phyloP scores from a whole-genome alignment of 1,139 yeast genomes.

The Neolecta irregularis region DNA sequence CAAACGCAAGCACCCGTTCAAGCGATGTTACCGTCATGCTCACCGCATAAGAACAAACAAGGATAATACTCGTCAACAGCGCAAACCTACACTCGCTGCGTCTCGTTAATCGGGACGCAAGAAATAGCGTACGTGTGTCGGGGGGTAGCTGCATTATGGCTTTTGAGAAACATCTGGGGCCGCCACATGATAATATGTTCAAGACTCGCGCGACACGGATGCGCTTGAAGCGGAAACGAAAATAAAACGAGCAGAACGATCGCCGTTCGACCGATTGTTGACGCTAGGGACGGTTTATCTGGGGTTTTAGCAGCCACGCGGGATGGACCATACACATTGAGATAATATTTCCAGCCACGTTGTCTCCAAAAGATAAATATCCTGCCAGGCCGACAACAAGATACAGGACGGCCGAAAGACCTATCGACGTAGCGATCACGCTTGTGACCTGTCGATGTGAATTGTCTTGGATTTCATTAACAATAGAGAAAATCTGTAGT shows the following conservation, averaged over 20 bases:
- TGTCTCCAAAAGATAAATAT: constrained; percentile 69
- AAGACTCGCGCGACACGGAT: constrained; percentile 76
- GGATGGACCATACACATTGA: constrained; percentile 28
- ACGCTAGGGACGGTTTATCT: constrained; percentile 30
- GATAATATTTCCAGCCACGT: constrained; percentile 67
- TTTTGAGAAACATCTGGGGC: not conserved
- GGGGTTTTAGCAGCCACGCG: constrained; percentile 18
- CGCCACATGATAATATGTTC: constrained; percentile 32
- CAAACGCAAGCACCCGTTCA: constrained; percentile 77
- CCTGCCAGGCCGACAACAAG: constrained; percentile 67
- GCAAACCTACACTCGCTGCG: constrained; percentile 30
- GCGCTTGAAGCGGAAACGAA: constrained; percentile 83
- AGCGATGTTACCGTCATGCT: constrained; percentile 66
- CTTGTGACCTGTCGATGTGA: constrained; percentile 34
- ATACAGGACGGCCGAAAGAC: constrained; percentile 44
- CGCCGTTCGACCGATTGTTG: constrained; percentile 55
- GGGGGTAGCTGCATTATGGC: not conserved
- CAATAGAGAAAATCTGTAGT: constrained; percentile 54
- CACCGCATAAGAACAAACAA: constrained; percentile 48
- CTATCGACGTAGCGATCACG: constrained; percentile 43
- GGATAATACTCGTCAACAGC: constrained; percentile 49
- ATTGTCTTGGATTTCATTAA: constrained; percentile 60
- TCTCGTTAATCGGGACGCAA: not conserved
- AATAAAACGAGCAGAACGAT: constrained; percentile 71
- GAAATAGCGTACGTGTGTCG: not conserved